These are phyloP conservation scores for Elsinoe perseae DNA, from an alignment of 2,329 filamentous ascomycete species.

Conservation along the genomic window DNA sequence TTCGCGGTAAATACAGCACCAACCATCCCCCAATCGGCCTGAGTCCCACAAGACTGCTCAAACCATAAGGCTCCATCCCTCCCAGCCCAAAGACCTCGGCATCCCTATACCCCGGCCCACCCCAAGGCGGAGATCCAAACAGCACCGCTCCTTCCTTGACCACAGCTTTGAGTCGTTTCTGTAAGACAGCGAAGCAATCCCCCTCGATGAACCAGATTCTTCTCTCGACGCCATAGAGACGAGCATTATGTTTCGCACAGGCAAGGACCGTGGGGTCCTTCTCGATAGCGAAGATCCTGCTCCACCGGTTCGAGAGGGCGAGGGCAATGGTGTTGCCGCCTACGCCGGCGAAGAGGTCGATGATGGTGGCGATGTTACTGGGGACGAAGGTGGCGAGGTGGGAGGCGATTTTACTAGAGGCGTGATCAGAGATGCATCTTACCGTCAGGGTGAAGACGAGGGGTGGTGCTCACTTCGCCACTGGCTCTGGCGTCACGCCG, in stretches of 20 bases:
- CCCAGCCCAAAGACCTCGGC: conserved; percentile 71
- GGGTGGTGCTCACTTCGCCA: conserved; percentile 59
- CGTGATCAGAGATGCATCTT: no score
- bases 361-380: conserved; percentile 54
- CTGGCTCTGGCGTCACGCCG: conserved; percentile 86
- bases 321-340: conserved; percentile 96
- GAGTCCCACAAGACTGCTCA: conserved; percentile 57
- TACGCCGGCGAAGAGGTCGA: conserved; percentile 86
- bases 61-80: conserved; percentile 80
- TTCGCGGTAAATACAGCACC: conserved; percentile 78
- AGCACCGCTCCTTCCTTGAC: conserved; percentile 47
- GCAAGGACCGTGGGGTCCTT: conserved; percentile 69
- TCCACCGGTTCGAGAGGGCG: conserved; percentile 70
- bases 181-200: conserved; percentile 72
- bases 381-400: conserved; percentile 56
- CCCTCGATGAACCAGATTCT: conserved; percentile 80
- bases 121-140: conserved; percentile 70
- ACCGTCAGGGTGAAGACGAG: background rate
- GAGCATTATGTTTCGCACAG: conserved; percentile 88
- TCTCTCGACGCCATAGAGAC: conserved; percentile 69
- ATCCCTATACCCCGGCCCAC: conserved; percentile 56
- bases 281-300: conserved; percentile 80
- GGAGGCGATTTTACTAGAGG: conserved; percentile 63
- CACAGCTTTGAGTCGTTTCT: conserved; percentile 42
- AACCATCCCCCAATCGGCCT: conserved; percentile 44